Conservation (phyloP, 495 filamentous ascomycete species). For the Daldinia vernicosa region DNA sequence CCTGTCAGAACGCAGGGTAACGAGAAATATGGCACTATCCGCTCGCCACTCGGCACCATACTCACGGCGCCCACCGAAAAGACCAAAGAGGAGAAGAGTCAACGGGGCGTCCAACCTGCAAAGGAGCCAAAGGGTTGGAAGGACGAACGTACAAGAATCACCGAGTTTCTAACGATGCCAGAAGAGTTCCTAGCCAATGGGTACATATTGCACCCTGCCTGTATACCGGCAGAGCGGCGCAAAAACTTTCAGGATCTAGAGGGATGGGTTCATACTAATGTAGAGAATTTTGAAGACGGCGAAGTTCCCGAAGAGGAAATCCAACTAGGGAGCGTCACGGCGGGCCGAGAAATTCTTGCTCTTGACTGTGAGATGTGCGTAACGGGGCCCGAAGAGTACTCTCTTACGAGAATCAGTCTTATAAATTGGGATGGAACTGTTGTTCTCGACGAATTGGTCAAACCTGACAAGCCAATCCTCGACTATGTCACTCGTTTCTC, state of each 20-base stretch:
- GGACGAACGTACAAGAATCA: slow-evolving; percentile 78
- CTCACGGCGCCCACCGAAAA: slow-evolving; percentile 72
- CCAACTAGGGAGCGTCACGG: slow-evolving; percentile 81
- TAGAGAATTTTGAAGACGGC: slow-evolving; percentile 72
- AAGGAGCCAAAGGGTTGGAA: slow-evolving; percentile 67
- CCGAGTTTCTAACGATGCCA: slow-evolving; percentile 72
- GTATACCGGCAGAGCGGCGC: slow-evolving; percentile 57
- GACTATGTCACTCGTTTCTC: slow-evolving; percentile 92
- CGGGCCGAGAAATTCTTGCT: slow-evolving; percentile 79
- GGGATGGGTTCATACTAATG: slow-evolving; percentile 84
- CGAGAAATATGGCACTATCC: slow-evolving; percentile 76
- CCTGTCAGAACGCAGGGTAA: slow-evolving; percentile 87
- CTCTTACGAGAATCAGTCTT: slow-evolving; percentile 87
- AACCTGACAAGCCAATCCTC: slow-evolving; percentile 81
- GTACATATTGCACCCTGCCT: slow-evolving; percentile 80
- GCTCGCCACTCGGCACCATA: slow-evolving; percentile 83
- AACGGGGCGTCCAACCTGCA: slow-evolving; percentile 65
- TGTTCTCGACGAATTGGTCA: slow-evolving; percentile 89
- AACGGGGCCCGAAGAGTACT: slow-evolving; percentile 75
- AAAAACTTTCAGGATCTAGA: slow-evolving; percentile 58
- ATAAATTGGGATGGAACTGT: slow-evolving; percentile 85
- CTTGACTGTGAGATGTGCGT: slow-evolving; percentile 98
- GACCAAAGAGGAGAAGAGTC: slow-evolving; percentile 65
- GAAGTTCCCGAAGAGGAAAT: slow-evolving; percentile 73
- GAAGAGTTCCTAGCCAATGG: slow-evolving; percentile 83